A percentile compares a stretch with the other conserved stretches of the same genome.
Evolutionary conservation across 169 alveolate genomes (phyloP).

Genomic region (Theileria parva): DNA sequence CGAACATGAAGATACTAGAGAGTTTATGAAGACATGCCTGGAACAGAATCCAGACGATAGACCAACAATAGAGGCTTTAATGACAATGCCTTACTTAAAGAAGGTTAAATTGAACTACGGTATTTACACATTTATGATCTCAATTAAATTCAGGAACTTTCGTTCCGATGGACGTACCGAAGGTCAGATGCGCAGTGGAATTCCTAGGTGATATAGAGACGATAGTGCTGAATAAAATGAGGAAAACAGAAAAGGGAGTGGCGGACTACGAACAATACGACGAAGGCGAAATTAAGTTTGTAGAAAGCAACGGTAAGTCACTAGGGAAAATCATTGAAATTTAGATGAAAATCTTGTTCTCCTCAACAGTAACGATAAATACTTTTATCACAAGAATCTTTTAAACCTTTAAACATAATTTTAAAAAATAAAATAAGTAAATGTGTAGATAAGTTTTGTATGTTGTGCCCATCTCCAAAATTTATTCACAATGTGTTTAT

Average conservation of each 20-base stretch:
- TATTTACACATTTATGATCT: not conserved
- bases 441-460: not conserved
- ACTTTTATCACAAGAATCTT: conserved; percentile 11
- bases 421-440: not conserved
- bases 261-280: conserved; percentile 68
- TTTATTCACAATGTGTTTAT: not conserved
- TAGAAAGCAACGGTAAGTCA: conserved; percentile 58
- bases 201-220: conserved; percentile 67
- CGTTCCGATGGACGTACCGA: conserved; percentile 60
- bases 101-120: conserved; percentile 49
- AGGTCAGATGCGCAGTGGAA: conserved; percentile 66
- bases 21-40: conserved; percentile 47
- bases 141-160: conserved; percentile 32
- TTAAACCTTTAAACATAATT: conserved; percentile 12
- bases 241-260: conserved; percentile 65
- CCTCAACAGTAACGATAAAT: conserved; percentile 27
- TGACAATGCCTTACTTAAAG: conserved; percentile 46
- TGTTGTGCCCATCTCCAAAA: not conserved
- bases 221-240: conserved; percentile 61
- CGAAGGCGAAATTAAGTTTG: conserved; percentile 36
- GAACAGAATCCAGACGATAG: conserved; percentile 17
- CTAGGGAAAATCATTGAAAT: not conserved
- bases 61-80: conserved; percentile 53
- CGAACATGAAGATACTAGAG: conserved; percentile 47
- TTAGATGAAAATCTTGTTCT: conserved; percentile 52